Base-by-base conservation (phyloP, 129 eudicot species). In the Mikania micrantha region DNA sequence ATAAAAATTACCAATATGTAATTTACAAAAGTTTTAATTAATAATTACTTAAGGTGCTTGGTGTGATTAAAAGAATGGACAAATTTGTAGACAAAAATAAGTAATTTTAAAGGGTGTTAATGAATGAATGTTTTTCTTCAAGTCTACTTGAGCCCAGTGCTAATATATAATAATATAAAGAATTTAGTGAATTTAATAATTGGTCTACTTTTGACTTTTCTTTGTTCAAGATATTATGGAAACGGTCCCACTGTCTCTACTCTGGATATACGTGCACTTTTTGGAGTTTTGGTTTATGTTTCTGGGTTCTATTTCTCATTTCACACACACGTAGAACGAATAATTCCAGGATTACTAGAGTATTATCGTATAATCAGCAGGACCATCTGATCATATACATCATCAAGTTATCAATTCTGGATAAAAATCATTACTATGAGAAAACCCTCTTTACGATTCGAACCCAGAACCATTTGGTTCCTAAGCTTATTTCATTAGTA, bases 131-230 rank as follows among this genome's bases (percentile, higher is more conserved):
- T 45, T 22, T 52, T 22, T 32, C 59, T 52, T 54, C 11, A 54
- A 54, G 19, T 54, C 7, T 28, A 27, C 36, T 56, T 56, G 62
- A 56, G 62, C 62, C 62, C 36, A 56, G 62, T 56, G 62, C 62
- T 56, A 56, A 27, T 56, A 27, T 56, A 56, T 11, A 25, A 56
- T 56, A 56, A 25, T 54, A 27, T 56, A 25, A 56, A 56, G 2
- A 56, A 25, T 25, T 56, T 25, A 22, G n/a, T n/a, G 24, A 24
- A 25, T 27, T 25, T 56, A 27, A 27, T 27, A 56, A 12, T 25
- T 56, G 19, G 20, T 25, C 62, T 56, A 56, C 62, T 56, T 56
- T 56, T 56, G 62, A 56, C 62, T 56, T 56, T 56, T 27, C 1
- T 56, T 12, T 25, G 36, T 56, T 25, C 62, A 56, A 56, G 62